These are phyloP conservation scores for Hymenoscyphus albidus DNA, from an alignment of 2,329 filamentous ascomycete genomes.

Conservation along the genomic window DNA sequence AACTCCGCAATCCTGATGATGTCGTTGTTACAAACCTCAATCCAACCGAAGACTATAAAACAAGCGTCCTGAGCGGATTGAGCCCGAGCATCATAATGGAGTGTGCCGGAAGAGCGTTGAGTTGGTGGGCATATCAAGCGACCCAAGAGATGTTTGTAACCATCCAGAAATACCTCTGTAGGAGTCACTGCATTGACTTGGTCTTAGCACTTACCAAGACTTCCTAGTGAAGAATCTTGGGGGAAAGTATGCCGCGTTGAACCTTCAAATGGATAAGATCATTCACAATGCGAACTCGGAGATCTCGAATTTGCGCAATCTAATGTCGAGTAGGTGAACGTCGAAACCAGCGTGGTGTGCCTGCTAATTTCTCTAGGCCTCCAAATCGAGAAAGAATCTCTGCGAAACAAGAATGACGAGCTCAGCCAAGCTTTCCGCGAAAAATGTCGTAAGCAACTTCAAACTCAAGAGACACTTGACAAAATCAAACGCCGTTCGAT, in stretches of 20 bases:
- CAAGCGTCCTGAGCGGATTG: slow-evolving; percentile 76
- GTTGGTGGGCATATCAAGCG: slow-evolving; percentile 84
- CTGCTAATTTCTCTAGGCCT: slow-evolving; percentile 42
- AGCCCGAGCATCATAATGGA: slow-evolving; percentile 82
- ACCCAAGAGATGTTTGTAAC: slow-evolving; percentile 70
- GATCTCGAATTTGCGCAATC: slow-evolving; percentile 62
- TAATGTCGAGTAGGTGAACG: slow-evolving; percentile 53
- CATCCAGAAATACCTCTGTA: background rate
- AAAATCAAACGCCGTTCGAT: slow-evolving; percentile 55
- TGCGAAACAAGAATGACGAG: slow-evolving; percentile 70
- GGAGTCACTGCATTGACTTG: slow-evolving; percentile 27
- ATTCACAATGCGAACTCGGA: slow-evolving; percentile 72
- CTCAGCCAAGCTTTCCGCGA: slow-evolving; percentile 63
- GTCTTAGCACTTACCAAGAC: slow-evolving; percentile 68
- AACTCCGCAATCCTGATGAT: slow-evolving; percentile 69
- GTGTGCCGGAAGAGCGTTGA: slow-evolving; percentile 72
- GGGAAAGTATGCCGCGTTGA: slow-evolving; percentile 66
- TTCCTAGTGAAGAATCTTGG: slow-evolving; percentile 66
- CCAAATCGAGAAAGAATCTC: slow-evolving; percentile 56
- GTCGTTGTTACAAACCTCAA: slow-evolving; percentile 68
- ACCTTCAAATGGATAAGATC: slow-evolving; percentile 65
- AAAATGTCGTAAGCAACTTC: slow-evolving; percentile 65
- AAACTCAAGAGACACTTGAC: slow-evolving; percentile 64
- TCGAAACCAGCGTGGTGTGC: background rate
- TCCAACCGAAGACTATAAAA: slow-evolving; percentile 86